A percentile compares a stretch with the other conserved stretches of the same genome.
phyloP scores from a whole-genome alignment of 768 basidiomycete species.

The Podaxis rugospora region DNA sequence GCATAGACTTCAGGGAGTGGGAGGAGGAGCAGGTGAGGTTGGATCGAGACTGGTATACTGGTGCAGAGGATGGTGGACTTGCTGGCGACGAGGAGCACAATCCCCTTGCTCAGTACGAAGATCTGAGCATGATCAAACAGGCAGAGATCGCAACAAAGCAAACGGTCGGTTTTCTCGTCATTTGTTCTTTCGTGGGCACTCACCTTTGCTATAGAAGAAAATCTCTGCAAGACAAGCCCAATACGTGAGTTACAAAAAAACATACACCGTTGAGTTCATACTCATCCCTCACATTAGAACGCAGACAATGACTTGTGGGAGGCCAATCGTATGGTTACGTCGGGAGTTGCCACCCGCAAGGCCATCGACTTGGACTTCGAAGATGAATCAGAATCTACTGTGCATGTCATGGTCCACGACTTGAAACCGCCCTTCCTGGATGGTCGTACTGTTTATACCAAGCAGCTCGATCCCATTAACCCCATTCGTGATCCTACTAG shows the following conservation, averaged over 20 bases:
- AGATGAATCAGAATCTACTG: slow-evolving; percentile 93
- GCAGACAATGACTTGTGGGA: slow-evolving; percentile 99
- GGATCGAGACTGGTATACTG: slow-evolving; percentile 96
- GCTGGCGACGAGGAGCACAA: slow-evolving; percentile 92
- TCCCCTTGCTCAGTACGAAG: slow-evolving; percentile 91
- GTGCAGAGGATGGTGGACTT: slow-evolving; percentile 82
- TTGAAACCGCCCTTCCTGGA: slow-evolving; percentile 98
- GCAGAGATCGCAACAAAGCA: slow-evolving; percentile 75
- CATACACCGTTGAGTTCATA: background rate
- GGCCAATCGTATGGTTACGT: slow-evolving; percentile 94
- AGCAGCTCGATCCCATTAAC: slow-evolving; percentile 95
- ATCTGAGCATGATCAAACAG: slow-evolving; percentile 63
- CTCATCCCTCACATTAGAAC: slow-evolving; percentile 50
- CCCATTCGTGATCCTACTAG: slow-evolving; percentile 91
- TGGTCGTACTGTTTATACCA: slow-evolving; percentile 92
- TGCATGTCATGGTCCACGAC: slow-evolving; percentile 96
- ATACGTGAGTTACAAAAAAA: slow-evolving; percentile 57
- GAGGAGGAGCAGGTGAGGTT: slow-evolving; percentile 92
- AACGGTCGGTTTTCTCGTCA: slow-evolving; percentile 41
- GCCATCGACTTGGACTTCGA: slow-evolving; percentile 91
- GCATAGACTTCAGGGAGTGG: slow-evolving; percentile 85
- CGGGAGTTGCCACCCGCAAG: slow-evolving; percentile 87
- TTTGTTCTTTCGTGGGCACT: slow-evolving; percentile 12
- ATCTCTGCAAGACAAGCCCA: slow-evolving; percentile 94
- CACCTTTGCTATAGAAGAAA: slow-evolving; percentile 52